Base-by-base conservation (phyloP, 768 basidiomycete genomes). In the Boletellus emodensis region DNA sequence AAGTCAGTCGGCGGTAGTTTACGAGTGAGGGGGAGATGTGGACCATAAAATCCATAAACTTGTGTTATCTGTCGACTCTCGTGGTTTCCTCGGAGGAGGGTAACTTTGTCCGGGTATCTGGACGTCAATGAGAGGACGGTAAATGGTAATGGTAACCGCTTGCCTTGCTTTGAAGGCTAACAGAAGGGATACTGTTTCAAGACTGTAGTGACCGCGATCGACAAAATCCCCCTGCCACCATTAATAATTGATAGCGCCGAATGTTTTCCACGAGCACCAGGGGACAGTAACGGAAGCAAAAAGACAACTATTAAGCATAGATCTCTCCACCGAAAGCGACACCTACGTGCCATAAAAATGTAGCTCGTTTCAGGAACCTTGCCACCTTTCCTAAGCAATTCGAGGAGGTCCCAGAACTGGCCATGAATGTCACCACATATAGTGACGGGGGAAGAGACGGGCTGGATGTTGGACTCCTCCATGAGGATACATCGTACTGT, bases 1-100 rank as follows among this genome's bases (percentile, higher is more conserved):
- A 44, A 37, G 17, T 53, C 11, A 39, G 41, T 38, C 28, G 20
- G 35, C 2, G 10, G 8, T 17, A 17, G 22, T 18, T 17, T 22
- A 34, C 1, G 14, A 34, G n/a, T 15, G 28, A 10, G 5, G n/a
- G 6, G 43, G 34, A 12, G 26, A 37, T 9, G 33, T 52, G 14
- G 9, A 94, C 94, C 94, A 64, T 96, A 97, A 68, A 96, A 97
- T n/a, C 94, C 95, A 52, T 97, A 97, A 2, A 94, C 95, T 61
- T 98, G 95, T 4, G 95, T 98, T 59, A 98, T 98, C 68, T 98
- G 95, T 55, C 95, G 75, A 60, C 90, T 94, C 68, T 97, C 95
- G 65, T 98, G 95, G 69, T 98, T 98, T 35, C 95, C 94, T 30
- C 95, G 80, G 13, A 98, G 77, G 2, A 97, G 73, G 3, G 91